Evolutionary conservation across 106 monocot genomes (phyloP), one percentile per base, ranked within the genome.

Genomic region (Dioscorea alata): DNA sequence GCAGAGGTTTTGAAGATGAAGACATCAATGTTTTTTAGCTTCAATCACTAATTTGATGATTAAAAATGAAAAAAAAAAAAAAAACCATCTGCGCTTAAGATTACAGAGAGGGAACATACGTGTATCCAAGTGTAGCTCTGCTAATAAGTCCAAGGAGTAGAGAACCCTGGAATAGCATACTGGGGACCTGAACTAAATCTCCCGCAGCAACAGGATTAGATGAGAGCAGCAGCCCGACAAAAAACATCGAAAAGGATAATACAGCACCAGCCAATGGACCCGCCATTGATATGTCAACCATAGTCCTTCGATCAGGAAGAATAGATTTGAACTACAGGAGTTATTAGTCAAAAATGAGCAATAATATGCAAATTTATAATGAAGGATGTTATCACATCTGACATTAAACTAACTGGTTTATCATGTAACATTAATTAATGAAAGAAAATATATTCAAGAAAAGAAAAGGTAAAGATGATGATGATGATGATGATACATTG

Each of bases 221-320:
- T 14, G 96, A 92, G 60, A 92, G 76, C 67, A 77, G 57, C 52
- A 97, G 75, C 12, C 96, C 96, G 56, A 89, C 84, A 78, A 69
- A 80, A 71, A 97, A 92, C 96, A 97, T 97, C 25, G 92, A 97
- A 64, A 97, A 89, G 18, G 92, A 97, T 68, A 97, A 84, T 62
- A 86, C 84, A 78, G 78, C 92, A 74, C 89, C 96, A 71, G 96
- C 89, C 56, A 97, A 59, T 19, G 96, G 96, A 57, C 96, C 96
- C 9, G 96, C 92, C 77, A 89, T 63, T 33, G 96, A 84, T 64
- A 97, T 75, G 68, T 97, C 92, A 70, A 97, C 80, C 75, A 84
- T 80, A 25, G 92, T 75, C 76, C 32, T 89, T 60, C 82, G 81
- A 76, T 97, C 92, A 49, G 92, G 96, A 68, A 97, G 76, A 80